Conservation (phyloP, 352 stramenopile genomes). For the Globisporangium parvum region DNA sequence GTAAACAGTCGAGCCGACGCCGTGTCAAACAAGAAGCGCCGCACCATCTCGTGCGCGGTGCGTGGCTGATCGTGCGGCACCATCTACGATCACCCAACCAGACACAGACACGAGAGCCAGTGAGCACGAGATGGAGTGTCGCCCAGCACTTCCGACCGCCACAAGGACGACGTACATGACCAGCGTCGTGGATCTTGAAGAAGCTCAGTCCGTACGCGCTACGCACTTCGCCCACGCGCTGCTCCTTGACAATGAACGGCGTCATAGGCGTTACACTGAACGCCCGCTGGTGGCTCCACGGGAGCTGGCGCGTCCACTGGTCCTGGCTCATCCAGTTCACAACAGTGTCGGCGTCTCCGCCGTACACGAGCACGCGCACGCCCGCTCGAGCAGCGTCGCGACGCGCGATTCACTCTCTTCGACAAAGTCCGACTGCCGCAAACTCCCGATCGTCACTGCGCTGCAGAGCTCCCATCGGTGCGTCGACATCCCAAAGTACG, state of each 20-base stretch:
- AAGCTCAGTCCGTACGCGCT: constrained; percentile 53
- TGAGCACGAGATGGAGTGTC: neutral
- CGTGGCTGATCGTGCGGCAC: constrained; percentile 66
- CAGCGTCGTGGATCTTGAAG: constrained; percentile 51
- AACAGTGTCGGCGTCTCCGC: constrained; percentile 59
- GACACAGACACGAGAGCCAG: neutral
- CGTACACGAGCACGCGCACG: constrained; percentile 74
- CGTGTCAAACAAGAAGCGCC: constrained; percentile 31
- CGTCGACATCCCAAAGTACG: constrained; percentile 36
- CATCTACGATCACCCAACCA: constrained; percentile 37
- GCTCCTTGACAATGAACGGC: constrained; percentile 18
- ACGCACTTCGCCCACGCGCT: constrained; percentile 32
- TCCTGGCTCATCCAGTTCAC: constrained; percentile 70
- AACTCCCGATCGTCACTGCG: constrained; percentile 6
- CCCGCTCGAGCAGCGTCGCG: constrained; percentile 32
- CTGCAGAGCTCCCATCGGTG: constrained; percentile 48
- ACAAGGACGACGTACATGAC: constrained; percentile 45
- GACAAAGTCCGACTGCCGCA: constrained; percentile 34
- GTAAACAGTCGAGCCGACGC: constrained; percentile 26
- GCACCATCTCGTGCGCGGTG: constrained; percentile 38
- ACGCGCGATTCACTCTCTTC: constrained; percentile 54
- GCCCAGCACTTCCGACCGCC: neutral
- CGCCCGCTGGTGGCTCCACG: constrained; percentile 28
- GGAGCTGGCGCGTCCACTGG: constrained; percentile 46
- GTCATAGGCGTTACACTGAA: constrained; percentile 22